Evolutionary conservation across 1,284 basidiomycete genomes (phyloP).

Genomic region (Naganishia albida): DNA sequence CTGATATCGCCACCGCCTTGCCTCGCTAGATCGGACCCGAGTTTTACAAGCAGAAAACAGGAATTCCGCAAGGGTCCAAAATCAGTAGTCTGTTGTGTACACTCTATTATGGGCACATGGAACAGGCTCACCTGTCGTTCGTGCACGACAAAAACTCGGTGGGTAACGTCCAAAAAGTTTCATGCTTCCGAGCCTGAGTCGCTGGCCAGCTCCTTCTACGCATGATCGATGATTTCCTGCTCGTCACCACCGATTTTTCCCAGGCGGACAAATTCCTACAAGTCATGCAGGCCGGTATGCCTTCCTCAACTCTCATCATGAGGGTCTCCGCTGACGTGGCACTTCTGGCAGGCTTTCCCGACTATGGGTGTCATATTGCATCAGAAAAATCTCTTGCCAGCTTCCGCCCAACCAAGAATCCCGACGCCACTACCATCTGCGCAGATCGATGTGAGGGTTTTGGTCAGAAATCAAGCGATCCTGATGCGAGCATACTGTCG

Average conservation of each 20-base stretch:
- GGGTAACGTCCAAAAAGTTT: constrained; percentile 41
- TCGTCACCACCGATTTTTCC: constrained; percentile 69
- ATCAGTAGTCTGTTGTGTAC: constrained; percentile 86
- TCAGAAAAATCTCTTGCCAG: constrained; percentile 85
- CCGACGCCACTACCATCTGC: background rate
- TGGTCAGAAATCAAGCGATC: constrained; percentile 36
- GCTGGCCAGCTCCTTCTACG: constrained; percentile 69
- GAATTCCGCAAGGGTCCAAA: constrained; percentile 94
- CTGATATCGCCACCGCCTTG: background rate
- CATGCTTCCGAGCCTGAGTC: constrained; percentile 15
- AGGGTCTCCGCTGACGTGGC: background rate
- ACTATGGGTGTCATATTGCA: constrained; percentile 90
- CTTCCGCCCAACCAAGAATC: constrained; percentile 59
- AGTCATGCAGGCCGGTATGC: constrained; percentile 72
- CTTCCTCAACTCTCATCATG: background rate
- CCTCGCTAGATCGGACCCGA: constrained; percentile 63
- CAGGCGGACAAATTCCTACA: constrained; percentile 72
- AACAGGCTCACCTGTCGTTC: constrained; percentile 65
- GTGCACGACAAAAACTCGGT: constrained; percentile 66
- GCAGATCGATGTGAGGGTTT: constrained; percentile 38
- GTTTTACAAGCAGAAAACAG: constrained; percentile 81
- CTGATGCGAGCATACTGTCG: constrained; percentile 5
- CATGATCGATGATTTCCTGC: constrained; percentile 91
- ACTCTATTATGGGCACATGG: constrained; percentile 91
- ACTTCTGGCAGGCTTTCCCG: constrained; percentile 67